Percentiles rank a stretch among this genome's conserved stretches.
Evolutionary conservation across 257 asterid genomes (phyloP).

Genomic region (Fraxinus excelsior): DNA sequence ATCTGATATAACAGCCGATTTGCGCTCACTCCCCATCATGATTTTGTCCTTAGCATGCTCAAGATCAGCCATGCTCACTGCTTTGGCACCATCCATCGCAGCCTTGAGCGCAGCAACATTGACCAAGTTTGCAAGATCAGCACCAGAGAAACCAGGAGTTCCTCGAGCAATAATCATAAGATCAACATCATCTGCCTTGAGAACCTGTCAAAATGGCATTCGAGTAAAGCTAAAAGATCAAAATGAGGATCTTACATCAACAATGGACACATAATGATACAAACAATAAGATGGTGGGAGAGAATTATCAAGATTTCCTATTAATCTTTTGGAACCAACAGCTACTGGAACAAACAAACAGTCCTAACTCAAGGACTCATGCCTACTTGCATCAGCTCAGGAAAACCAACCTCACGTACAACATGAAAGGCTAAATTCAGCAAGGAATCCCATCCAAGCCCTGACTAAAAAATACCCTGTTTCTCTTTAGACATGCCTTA

Average conservation of each 20-base stretch:
- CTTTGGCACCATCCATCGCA: constrained; percentile 84
- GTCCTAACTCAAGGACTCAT: neutral
- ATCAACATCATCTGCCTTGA: constrained; percentile 92
- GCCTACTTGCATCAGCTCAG: neutral
- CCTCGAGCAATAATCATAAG: constrained; percentile 83
- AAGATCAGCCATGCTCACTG: constrained; percentile 73
- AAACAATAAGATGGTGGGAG: neutral
- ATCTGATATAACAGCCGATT: constrained; percentile 82
- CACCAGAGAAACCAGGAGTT: constrained; percentile 95
- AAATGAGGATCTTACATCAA: neutral
- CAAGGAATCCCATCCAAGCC: neutral
- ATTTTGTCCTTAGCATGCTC: constrained; percentile 93
- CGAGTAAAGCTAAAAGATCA: neutral
- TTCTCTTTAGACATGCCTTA: neutral
- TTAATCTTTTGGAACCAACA: neutral
- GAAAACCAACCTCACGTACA: neutral
- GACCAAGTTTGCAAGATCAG: constrained; percentile 89
- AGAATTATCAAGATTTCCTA: neutral
- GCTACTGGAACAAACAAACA: neutral
- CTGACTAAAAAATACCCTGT: neutral
- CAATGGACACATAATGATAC: neutral
- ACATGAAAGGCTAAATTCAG: neutral
- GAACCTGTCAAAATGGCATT: constrained; percentile 47
- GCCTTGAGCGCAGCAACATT: constrained; percentile 88
- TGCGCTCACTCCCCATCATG: constrained; percentile 94